These are phyloP conservation scores for Epichloe hybrida DNA, from an alignment of 2,329 filamentous ascomycete genomes.

Conservation along the genomic window DNA sequence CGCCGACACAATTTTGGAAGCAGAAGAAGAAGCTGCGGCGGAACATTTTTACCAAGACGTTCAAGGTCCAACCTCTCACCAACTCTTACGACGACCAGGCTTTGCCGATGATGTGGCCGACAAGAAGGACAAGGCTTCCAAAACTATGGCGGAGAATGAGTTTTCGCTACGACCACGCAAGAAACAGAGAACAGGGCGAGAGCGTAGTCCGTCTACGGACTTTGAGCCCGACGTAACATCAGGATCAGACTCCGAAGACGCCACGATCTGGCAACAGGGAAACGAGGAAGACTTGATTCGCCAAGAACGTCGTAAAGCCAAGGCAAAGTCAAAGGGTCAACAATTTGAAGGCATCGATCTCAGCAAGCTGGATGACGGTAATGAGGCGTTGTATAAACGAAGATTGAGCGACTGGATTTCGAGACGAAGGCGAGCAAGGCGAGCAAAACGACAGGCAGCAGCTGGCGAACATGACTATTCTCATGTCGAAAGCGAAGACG, in stretches of 20 bases:
- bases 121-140: background rate
- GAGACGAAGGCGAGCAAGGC: slow-evolving; percentile 27
- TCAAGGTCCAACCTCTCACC: slow-evolving; percentile 50
- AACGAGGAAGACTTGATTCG: slow-evolving; percentile 26
- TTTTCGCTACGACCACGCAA: slow-evolving; percentile 47
- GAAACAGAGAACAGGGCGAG: slow-evolving; percentile 30
- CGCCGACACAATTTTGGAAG: slow-evolving; percentile 66
- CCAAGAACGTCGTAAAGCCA: slow-evolving; percentile 28
- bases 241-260: slow-evolving; percentile 20
- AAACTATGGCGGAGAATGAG: slow-evolving; percentile 28
- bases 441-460: slow-evolving; percentile 25
- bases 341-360: slow-evolving; percentile 33
- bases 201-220: slow-evolving; percentile 31
- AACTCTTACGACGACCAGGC: slow-evolving; percentile 58
- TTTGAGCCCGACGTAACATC: slow-evolving; percentile 24
- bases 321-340: slow-evolving; percentile 21
- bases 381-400: slow-evolving; percentile 65
- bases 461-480: slow-evolving; percentile 16
- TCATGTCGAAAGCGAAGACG: slow-evolving; percentile 28
- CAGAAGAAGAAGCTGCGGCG: slow-evolving; percentile 54
- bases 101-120: slow-evolving; percentile 34
- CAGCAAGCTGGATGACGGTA: slow-evolving; percentile 68
- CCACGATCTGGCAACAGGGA: slow-evolving; percentile 24
- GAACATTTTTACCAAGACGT: slow-evolving; percentile 26
- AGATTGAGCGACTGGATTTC: slow-evolving; percentile 65